Conservation (phyloP, 73 alveolate genomes). For the Stentor roeselii region DNA sequence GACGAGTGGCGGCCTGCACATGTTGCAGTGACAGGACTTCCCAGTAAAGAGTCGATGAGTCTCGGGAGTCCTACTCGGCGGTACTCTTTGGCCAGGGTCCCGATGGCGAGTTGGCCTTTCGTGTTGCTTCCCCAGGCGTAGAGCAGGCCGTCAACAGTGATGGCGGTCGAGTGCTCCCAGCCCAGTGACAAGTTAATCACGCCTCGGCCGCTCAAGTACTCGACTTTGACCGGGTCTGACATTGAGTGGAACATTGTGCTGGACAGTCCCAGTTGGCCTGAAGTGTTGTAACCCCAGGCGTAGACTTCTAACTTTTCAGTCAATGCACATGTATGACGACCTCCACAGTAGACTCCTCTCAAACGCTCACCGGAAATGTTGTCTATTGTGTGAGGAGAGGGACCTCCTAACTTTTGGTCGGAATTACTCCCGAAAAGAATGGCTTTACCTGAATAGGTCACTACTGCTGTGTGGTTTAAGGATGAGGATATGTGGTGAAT, state of each 20-base stretch:
- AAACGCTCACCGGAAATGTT: not conserved
- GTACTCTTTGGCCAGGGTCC: slow-evolving; percentile 9
- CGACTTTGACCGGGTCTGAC: slow-evolving; percentile 25
- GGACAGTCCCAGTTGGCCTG: slow-evolving; percentile 27
- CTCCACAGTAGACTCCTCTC: slow-evolving; percentile 28
- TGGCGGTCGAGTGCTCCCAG: slow-evolving; percentile 23
- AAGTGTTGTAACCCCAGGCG: slow-evolving; percentile 27
- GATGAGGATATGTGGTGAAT: not conserved
- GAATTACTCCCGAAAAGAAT: slow-evolving; percentile 22
- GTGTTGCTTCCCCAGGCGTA: slow-evolving; percentile 21
- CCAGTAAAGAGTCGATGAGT: not conserved
- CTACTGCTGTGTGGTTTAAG: not conserved
- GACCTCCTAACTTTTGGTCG: slow-evolving; percentile 13
- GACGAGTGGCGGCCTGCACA: not conserved
- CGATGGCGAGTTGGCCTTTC: slow-evolving; percentile 21
- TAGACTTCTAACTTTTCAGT: not conserved
- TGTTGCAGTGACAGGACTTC: slow-evolving; percentile 13
- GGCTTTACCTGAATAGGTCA: not conserved
- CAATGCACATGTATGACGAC: slow-evolving; percentile 28
- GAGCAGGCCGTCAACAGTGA: slow-evolving; percentile 20
- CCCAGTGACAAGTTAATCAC: not conserved
- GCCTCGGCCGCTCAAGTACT: slow-evolving; percentile 14
- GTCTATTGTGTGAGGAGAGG: slow-evolving; percentile 3
- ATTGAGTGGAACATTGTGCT: slow-evolving; percentile 25
- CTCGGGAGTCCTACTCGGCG: slow-evolving; percentile 12